Conservation (phyloP, 2,329 filamentous ascomycete genomes). For the Phialophora tarda region DNA sequence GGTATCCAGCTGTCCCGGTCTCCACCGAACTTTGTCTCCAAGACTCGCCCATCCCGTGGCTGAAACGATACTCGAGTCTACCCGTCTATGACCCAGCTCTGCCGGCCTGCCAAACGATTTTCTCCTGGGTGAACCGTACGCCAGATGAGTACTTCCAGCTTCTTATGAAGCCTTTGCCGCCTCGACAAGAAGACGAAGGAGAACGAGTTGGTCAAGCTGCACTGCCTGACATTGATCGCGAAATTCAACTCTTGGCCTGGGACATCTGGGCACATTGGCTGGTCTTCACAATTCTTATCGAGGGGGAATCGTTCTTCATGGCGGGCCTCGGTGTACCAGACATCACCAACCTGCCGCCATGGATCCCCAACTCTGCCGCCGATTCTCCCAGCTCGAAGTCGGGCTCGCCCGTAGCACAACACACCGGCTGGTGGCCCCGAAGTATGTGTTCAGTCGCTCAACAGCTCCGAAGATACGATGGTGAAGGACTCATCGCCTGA, state of each 20-base stretch:
- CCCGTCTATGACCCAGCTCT: slow-evolving; percentile 14
- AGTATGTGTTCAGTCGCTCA: slow-evolving; percentile 20
- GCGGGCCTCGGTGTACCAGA: slow-evolving; percentile 19
- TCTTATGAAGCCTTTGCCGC: slow-evolving; percentile 1
- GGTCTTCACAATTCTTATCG: slow-evolving; percentile 24
- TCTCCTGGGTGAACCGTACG: slow-evolving; percentile 21
- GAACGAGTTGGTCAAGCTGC: background rate
- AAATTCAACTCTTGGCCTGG: slow-evolving; percentile 26
- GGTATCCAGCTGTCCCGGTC: background rate
- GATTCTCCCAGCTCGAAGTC: background rate
- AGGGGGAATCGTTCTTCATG: slow-evolving; percentile 18
- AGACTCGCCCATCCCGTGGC: slow-evolving; percentile 9
- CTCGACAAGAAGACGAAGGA: background rate
- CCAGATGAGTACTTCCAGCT: slow-evolving; percentile 18
- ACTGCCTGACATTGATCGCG: slow-evolving; percentile 5
- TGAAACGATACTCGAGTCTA: slow-evolving; percentile 5
- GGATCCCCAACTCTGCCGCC: background rate
- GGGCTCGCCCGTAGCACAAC: background rate
- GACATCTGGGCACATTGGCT: slow-evolving; percentile 29
- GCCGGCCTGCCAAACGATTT: slow-evolving; percentile 7
- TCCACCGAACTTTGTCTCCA: background rate
- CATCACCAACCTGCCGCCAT: slow-evolving; percentile 16
- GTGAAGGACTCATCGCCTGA: background rate
- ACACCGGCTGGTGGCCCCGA: slow-evolving; percentile 11
- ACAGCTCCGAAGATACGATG: slow-evolving; percentile 12